Conservation (phyloP, 345 rosid genomes). For the Eucalyptus guilfoylei region DNA sequence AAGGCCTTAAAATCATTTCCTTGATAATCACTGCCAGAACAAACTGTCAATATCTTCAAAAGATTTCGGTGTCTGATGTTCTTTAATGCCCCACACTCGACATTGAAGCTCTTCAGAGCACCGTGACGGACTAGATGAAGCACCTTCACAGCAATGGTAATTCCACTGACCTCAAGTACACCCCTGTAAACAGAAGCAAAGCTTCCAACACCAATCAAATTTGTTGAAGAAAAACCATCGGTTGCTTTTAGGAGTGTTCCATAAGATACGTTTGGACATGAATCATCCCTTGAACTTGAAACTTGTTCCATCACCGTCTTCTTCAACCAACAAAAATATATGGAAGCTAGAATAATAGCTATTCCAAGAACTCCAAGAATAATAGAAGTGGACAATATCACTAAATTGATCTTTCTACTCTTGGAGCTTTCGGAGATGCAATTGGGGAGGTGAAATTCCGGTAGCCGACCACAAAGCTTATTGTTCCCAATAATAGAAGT, state of each 20-base stretch:
- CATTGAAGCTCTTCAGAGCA: background rate
- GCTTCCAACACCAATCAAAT: background rate
- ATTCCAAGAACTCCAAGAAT: background rate
- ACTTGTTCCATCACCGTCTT: background rate
- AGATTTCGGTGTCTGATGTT: background rate
- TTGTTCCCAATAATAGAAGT: background rate
- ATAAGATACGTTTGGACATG: background rate
- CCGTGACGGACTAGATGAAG: background rate
- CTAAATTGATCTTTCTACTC: background rate
- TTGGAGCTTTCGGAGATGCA: background rate
- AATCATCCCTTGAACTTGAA: background rate
- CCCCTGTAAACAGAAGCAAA: background rate
- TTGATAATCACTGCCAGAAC: background rate
- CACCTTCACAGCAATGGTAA: accelerated
- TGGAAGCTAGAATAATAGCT: background rate
- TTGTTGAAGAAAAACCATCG: background rate
- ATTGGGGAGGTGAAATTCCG: background rate
- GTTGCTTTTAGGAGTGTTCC: background rate
- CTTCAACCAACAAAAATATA: background rate
- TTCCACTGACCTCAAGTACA: background rate
- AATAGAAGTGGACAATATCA: background rate
- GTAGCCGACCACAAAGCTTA: background rate
- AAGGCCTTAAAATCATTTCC: background rate
- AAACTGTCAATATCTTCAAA: background rate
- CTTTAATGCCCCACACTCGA: background rate